Percentiles rank a stretch among this genome's conserved stretches.
Conservation (phyloP, 495 filamentous ascomycete genomes). For the Aspergillus incahuasiensis region DNA sequence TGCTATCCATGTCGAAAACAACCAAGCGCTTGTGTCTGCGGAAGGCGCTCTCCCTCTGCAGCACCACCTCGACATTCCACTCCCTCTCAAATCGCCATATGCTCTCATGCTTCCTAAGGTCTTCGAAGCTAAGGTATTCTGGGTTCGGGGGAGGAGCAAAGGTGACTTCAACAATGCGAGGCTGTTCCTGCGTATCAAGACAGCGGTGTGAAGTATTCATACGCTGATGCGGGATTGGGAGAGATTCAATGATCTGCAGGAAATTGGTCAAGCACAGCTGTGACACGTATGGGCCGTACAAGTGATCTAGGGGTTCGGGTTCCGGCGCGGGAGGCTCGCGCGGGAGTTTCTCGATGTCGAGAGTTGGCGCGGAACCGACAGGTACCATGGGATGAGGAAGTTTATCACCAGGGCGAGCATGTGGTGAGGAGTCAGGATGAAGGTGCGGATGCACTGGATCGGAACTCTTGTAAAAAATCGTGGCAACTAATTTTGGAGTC, state of each 20-base stretch:
- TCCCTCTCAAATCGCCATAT: slow-evolving; percentile 79
- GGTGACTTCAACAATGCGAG: slow-evolving; percentile 65
- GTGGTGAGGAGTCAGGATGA: slow-evolving; percentile 35
- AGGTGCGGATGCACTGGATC: slow-evolving; percentile 40
- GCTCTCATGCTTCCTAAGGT: slow-evolving; percentile 71
- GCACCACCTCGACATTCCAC: slow-evolving; percentile 79
- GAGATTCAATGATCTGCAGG: slow-evolving; percentile 66
- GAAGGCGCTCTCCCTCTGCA: slow-evolving; percentile 68
- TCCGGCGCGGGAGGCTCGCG: slow-evolving; percentile 62
- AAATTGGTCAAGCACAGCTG: slow-evolving; percentile 80
- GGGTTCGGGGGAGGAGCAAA: slow-evolving; percentile 63
- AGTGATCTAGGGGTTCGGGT: slow-evolving; percentile 66
- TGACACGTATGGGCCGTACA: slow-evolving; percentile 73
- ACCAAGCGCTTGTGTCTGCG: slow-evolving; percentile 73
- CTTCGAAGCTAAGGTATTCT: slow-evolving; percentile 61
- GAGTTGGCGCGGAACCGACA: slow-evolving; percentile 56
- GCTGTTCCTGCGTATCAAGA: slow-evolving; percentile 57
- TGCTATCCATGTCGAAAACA: slow-evolving; percentile 97
- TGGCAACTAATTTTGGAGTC: slow-evolving; percentile 41
- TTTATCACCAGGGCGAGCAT: slow-evolving; percentile 22
- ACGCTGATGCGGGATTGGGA: slow-evolving; percentile 57
- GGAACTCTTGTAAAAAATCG: slow-evolving; percentile 45
- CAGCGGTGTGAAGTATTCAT: slow-evolving; percentile 66
- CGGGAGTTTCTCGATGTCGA: slow-evolving; percentile 63
- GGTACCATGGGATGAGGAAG: slow-evolving; percentile 40